Base-by-base conservation (phyloP, 345 rosid genomes). In the Lagerstroemia speciosa region DNA sequence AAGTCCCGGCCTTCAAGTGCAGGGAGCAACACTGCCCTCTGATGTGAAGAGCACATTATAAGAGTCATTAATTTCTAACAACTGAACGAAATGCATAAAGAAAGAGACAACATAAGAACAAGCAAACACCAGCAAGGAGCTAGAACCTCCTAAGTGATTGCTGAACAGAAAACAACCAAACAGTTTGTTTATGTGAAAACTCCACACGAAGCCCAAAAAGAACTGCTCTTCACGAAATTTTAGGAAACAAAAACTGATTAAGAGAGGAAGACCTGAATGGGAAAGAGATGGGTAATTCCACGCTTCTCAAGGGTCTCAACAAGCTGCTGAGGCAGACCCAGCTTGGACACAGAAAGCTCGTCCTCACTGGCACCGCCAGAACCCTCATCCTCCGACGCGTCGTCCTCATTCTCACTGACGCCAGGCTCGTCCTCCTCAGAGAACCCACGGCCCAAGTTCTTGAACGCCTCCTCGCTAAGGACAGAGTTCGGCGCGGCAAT, bases 11-110 rank as follows among this genome's bases (percentile, higher is more conserved):
- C 97, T 85, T 94, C 75, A 8, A 94, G 82, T 2, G 97, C 97
- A 15, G 99, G 99, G 48, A 78, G 69, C 32, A 91, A 69, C 72
- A 94, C 99, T 76, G 99, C 97, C 72, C 97, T 89, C 97, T 94
- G 46, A 24, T 58, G 33, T 55, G 45, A 36, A 40, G 29, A 62
- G 17, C 48, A n/a, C n/a, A 62, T 29, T 34, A 46, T n/a, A 66
- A 15, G 34, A 41, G 22, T 27, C 27, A 43, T 41, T 8, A 66
- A n/a, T 20, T 41, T n/a, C n/a, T 33, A n/a, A 65, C 67, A 65
- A 20, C 43, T 53, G 60, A n/a, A 26, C 24, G 45, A 14, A 27
- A 36, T 19, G 46, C 26, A 63, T 20, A 63, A 63, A 26, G 30
- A 46, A 66, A 26, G 41, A 16, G 45, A 64, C 7, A 64, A 20